phyloP scores from a whole-genome alignment of 73 alveolate genomes.

The Breviolum minutum region DNA sequence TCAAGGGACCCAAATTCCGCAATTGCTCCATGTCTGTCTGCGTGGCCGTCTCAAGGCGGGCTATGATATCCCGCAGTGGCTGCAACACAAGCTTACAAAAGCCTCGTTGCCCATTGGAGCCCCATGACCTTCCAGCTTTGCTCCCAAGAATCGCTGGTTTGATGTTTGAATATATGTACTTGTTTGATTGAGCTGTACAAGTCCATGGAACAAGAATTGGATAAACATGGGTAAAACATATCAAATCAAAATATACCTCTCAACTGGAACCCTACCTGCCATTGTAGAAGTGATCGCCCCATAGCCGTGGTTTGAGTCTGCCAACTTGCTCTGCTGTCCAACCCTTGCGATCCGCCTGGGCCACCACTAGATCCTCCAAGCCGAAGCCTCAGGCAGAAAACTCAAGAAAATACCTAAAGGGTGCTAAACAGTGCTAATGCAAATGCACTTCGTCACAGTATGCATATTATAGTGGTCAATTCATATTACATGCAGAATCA shows the following conservation, averaged over 20 bases:
- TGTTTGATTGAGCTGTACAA: background rate
- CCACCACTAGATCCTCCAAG: slow-evolving; percentile 24
- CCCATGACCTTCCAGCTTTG: background rate
- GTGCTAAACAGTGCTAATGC: background rate
- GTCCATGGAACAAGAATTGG: no score
- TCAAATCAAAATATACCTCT: background rate
- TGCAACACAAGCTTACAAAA: slow-evolving; percentile 67
- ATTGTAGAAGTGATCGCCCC: slow-evolving; percentile 92
- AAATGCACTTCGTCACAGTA: background rate
- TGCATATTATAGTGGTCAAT: background rate
- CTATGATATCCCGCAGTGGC: slow-evolving; percentile 58
- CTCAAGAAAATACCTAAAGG: background rate
- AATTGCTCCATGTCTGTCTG: background rate
- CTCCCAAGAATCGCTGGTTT: background rate
- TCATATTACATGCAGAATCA: no score
- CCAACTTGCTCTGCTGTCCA: slow-evolving; percentile 66
- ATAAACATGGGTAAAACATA: no score
- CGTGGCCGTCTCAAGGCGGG: background rate
- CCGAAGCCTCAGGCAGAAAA: slow-evolving; percentile 36
- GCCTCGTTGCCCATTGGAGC: slow-evolving; percentile 28
- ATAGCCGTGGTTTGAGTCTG: slow-evolving; percentile 6
- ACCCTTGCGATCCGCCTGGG: background rate
- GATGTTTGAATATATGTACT: no score
- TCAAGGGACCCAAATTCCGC: background rate
- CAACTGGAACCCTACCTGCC: background rate